Percentiles rank a stretch among this genome's conserved stretches.
Conservation (phyloP, 768 basidiomycete genomes). For the Omphalotus guepiniiformis region DNA sequence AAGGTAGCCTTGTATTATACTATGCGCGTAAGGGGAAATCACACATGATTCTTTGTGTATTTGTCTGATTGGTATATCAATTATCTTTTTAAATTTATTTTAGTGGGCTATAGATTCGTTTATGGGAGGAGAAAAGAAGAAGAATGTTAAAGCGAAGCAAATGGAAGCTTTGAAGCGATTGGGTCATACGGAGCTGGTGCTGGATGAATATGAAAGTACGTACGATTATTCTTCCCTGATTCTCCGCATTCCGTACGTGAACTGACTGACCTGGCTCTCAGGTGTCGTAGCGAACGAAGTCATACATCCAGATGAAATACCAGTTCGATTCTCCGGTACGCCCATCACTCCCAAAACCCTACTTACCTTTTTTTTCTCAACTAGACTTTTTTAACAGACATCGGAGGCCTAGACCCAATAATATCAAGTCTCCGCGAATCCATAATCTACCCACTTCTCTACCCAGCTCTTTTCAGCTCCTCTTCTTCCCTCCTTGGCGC, state of each 20-base stretch:
- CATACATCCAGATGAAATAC: slow-evolving; percentile 88
- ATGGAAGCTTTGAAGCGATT: slow-evolving; percentile 65
- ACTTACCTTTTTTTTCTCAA: slow-evolving; percentile 7
- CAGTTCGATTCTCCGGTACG: slow-evolving; percentile 68
- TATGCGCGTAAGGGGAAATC: slow-evolving; percentile 56
- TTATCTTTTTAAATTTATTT: slow-evolving; percentile 2
- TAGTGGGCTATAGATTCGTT: slow-evolving; percentile 67
- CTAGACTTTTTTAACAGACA: slow-evolving; percentile 46
- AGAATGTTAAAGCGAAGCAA: slow-evolving; percentile 65
- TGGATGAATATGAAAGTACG: slow-evolving; percentile 91
- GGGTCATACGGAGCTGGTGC: slow-evolving; percentile 66
- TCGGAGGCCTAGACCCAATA: slow-evolving; percentile 91
- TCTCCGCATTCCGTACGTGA: not conserved
- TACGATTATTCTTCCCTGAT: slow-evolving; percentile 6
- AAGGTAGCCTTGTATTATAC: slow-evolving; percentile 82
- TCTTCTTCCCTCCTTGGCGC: slow-evolving; percentile 82
- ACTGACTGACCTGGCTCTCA: slow-evolving; percentile 23
- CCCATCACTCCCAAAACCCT: not conserved
- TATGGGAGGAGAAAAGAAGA: slow-evolving; percentile 44
- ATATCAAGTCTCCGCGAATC: slow-evolving; percentile 89
- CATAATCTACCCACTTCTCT: slow-evolving; percentile 91
- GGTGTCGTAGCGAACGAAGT: slow-evolving; percentile 89
- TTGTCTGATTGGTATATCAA: not conserved
- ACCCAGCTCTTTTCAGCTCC: slow-evolving; percentile 81
- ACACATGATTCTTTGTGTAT: slow-evolving; percentile 9